phyloP scores from a whole-genome alignment of 352 stramenopile genomes.

The Phytophthora boehmeriae region DNA sequence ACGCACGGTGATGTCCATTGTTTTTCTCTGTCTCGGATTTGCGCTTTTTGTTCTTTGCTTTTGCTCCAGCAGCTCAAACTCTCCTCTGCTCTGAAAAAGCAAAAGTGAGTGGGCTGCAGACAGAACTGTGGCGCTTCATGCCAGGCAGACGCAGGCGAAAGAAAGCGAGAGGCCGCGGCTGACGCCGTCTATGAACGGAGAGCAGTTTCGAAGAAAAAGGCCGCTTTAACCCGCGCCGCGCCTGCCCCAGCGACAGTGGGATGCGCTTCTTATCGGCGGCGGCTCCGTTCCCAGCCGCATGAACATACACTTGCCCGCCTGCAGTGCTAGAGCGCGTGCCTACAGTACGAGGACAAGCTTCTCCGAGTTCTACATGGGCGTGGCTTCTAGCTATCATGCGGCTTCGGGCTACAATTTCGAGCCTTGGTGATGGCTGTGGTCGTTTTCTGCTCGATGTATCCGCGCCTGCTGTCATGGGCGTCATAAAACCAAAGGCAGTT shows the following conservation, averaged over 20 bases:
- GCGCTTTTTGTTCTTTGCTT: not conserved
- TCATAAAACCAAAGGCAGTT: not conserved
- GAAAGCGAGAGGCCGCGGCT: slow-evolving; percentile 9
- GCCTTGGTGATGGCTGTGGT: slow-evolving; percentile 5
- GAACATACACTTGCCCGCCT: slow-evolving; percentile 3
- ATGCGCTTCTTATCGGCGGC: slow-evolving; percentile 11
- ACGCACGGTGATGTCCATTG: slow-evolving; percentile 69
- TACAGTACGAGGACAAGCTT: too few relatives aligned
- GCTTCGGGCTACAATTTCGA: too few relatives aligned
- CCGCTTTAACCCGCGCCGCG: slow-evolving; percentile 23
- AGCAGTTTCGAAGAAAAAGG: slow-evolving; percentile 43
- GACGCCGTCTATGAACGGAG: slow-evolving; percentile 24
- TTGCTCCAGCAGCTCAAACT: slow-evolving; percentile 8
- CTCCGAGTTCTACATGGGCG: too few relatives aligned
- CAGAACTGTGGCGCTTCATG: slow-evolving; percentile 6
- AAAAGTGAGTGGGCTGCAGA: slow-evolving; percentile 38
- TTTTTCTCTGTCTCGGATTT: slow-evolving; percentile 7
- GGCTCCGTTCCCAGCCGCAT: not conserved
- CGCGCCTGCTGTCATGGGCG: slow-evolving; percentile 11
- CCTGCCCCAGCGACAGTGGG: slow-evolving; percentile 16
- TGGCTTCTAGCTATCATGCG: too few relatives aligned
- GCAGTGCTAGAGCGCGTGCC: not conserved
- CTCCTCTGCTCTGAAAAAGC: slow-evolving; percentile 29
- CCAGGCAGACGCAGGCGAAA: slow-evolving; percentile 5
- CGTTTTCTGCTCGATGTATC: slow-evolving; percentile 24